Evolutionary conservation across 2,329 filamentous ascomycete species (phyloP).

Genomic region (Zymoseptoria tritici): DNA sequence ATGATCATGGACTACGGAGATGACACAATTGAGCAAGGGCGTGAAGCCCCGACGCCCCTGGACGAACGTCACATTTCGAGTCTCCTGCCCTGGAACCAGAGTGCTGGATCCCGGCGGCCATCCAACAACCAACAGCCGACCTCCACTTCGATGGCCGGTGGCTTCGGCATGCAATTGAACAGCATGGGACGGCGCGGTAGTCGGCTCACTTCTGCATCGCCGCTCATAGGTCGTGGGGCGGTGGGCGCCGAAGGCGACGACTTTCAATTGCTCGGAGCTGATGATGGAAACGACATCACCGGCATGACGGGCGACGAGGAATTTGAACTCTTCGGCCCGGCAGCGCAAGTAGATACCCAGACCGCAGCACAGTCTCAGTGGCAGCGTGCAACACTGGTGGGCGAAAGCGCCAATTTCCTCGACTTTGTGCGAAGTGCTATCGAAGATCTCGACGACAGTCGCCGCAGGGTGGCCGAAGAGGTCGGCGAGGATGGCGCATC

Average conservation of each 20-base stretch:
- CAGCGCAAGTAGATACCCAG: constrained; percentile 43
- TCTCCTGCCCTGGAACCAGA: constrained; percentile 60
- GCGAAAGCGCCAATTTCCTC: constrained; percentile 56
- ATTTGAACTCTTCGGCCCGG: constrained; percentile 42
- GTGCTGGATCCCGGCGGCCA: constrained; percentile 35
- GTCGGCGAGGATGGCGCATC: constrained; percentile 28
- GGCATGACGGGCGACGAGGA: constrained; percentile 27
- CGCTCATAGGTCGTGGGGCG: constrained; percentile 46
- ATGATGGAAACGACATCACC: constrained; percentile 14
- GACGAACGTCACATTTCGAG: constrained; percentile 52
- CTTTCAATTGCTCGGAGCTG: constrained; percentile 6
- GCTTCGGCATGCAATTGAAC: constrained; percentile 13
- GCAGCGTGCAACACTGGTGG: constrained; percentile 47
- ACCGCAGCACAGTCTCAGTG: constrained; percentile 42
- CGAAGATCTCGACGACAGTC: constrained; percentile 13
- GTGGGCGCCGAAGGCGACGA: constrained; percentile 11
- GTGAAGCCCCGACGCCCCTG: constrained; percentile 59
- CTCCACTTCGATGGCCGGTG: constrained; percentile 26
- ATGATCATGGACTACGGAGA: constrained; percentile 11
- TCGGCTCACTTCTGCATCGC: constrained; percentile 53
- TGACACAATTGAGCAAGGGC: constrained; percentile 58
- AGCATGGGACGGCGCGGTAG: constrained; percentile 40
- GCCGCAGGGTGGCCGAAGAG: constrained; percentile 15
- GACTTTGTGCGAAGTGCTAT: constrained; percentile 49
- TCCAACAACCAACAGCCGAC: constrained; percentile 29